A percentile compares a stretch with the other conserved stretches of the same genome.
Evolutionary conservation across 1,284 basidiomycete species (phyloP).

Genomic region (Xanthoconium separans): DNA sequence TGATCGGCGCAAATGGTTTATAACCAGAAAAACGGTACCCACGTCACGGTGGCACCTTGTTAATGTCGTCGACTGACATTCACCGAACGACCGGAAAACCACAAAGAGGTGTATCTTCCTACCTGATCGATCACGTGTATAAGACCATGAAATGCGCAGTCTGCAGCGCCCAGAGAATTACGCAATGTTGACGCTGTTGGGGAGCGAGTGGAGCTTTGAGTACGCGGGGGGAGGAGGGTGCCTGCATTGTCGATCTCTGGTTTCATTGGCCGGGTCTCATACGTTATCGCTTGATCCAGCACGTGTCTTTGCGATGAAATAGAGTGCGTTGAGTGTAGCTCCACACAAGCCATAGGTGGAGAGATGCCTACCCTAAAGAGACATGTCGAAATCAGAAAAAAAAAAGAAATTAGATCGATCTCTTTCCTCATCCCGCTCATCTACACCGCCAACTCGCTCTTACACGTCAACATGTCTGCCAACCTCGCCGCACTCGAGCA

Average conservation of each 20-base stretch:
- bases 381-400: conserved; percentile 20
- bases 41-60: conserved; percentile 13
- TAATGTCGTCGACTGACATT: conserved; percentile 4
- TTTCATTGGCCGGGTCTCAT: conserved; percentile 13
- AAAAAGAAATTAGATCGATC: conserved; percentile 19
- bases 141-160: background rate
- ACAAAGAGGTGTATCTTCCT: background rate
- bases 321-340: background rate
- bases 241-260: conserved; percentile 21
- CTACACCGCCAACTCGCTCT: conserved; percentile 21
- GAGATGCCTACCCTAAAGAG: conserved; percentile 33
- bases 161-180: conserved; percentile 2
- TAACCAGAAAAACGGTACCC: conserved; percentile 5
- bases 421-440: conserved; percentile 27
- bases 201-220: background rate
- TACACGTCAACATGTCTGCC: conserved; percentile 56
- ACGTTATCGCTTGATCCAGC: conserved; percentile 25
- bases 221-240: background rate
- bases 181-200: background rate
- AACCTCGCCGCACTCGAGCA: conserved; percentile 79
- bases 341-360: background rate
- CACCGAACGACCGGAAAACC: background rate
- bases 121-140: conserved; percentile 1
- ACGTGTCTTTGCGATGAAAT: conserved; percentile 9
- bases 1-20: conserved; percentile 21